phyloP scores from a whole-genome alignment of 495 filamentous ascomycete species.

The Neurospora sp. region DNA sequence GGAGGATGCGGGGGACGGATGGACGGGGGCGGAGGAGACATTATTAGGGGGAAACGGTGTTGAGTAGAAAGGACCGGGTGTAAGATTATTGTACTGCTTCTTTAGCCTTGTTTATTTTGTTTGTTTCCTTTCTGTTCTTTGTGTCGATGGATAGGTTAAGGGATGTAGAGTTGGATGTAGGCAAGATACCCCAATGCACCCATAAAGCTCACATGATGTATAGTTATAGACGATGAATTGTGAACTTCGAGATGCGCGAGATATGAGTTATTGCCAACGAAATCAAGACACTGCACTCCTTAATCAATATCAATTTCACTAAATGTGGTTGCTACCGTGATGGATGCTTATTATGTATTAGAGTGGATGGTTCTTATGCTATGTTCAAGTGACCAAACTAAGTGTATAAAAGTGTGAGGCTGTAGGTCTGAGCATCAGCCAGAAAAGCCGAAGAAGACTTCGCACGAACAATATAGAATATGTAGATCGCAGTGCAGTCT shows the following conservation, averaged over 20 bases:
- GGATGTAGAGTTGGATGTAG: not conserved
- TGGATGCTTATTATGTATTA: not conserved
- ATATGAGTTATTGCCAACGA: too few relatives aligned
- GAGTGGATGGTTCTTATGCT: not conserved
- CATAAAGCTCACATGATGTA: too few relatives aligned
- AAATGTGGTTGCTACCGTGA: not conserved
- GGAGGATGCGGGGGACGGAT: conserved; percentile 63
- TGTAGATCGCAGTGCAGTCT: not conserved
- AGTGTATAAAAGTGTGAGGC: not conserved
- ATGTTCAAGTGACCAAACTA: not conserved
- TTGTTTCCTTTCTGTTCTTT: not conserved
- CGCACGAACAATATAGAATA: not conserved
- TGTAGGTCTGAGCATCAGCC: not conserved
- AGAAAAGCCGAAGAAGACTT: not conserved
- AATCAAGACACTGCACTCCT: not conserved
- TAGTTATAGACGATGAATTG: too few relatives aligned
- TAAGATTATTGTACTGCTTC: not conserved
- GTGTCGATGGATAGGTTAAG: not conserved
- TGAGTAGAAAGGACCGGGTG: not conserved
- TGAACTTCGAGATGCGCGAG: too few relatives aligned
- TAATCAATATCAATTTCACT: not conserved
- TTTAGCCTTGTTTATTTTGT: not conserved
- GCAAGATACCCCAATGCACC: not conserved
- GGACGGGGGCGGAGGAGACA: conserved; percentile 36
- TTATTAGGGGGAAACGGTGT: not conserved